Base-by-base conservation (phyloP, 805 yeast species). In the Wickerhamiella siamensis region DNA sequence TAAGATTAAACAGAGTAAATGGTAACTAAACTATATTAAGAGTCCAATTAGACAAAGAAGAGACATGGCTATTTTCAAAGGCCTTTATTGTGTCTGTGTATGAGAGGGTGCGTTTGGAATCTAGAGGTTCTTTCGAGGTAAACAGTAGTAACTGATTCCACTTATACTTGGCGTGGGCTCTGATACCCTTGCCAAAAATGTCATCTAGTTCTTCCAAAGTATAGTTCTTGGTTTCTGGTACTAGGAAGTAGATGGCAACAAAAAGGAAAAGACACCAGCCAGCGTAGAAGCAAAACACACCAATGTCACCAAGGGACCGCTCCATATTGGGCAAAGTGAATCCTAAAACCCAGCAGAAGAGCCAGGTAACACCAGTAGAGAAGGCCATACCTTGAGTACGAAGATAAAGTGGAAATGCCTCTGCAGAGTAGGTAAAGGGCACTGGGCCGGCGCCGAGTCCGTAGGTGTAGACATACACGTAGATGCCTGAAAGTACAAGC, bases 361-460 rank as follows among this genome's bases (percentile, higher is more conserved):
- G 65, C 74, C 74, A 69, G 22, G 51, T 44, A 10, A 58, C 56
- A 16, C 83, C 84, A 33, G 84, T 75, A 31, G 84, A 84, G 48
- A 74, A 67, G 4, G 37, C 16, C 43, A 41, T 41, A 18, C 43
- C 43, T 5, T 22, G 18, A 5, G 37, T 33, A 10, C 43, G 21
- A 5, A 26, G 17, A 12, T 24, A 36, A 17, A 41, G 22, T 2
- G 43, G 43, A 35, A 41, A 41, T 12, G 33, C 81, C 59, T 83
- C 93, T 8, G 91, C 88, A 20, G 86, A 77, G 54, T 82, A 79
- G 1, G 88, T 79, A 63, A 82, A 82, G 3, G 94, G 91, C 40
- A 82, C 88, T 15, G 88, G 88, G 36, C 93, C 94, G 57, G 79
- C 83, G 43, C 88, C 86, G 5, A 80, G 74, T 0, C 88, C 79